Conservation (phyloP, 108 stramenopile genomes). For the Epipyxis sp. region DNA sequence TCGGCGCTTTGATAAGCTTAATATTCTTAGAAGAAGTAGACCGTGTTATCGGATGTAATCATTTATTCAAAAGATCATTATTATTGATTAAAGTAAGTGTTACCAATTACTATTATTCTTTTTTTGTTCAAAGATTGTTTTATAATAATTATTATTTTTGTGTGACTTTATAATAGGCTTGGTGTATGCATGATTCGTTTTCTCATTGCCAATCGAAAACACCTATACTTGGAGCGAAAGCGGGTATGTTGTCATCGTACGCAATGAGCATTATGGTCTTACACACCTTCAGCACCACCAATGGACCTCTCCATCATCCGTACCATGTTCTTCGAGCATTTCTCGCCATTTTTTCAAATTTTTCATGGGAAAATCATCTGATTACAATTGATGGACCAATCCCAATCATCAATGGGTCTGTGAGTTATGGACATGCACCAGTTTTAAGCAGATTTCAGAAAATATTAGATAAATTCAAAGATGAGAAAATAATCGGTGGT, state of each 20-base stretch:
- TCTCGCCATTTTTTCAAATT: slow-evolving; percentile 37
- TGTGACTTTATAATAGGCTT: neutral
- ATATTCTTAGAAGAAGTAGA: slow-evolving; percentile 53
- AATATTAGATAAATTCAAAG: no score
- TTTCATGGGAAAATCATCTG: slow-evolving; percentile 37
- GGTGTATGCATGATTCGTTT: neutral
- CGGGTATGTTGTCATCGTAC: slow-evolving; percentile 47
- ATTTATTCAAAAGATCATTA: slow-evolving; percentile 51
- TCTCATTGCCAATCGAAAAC: slow-evolving; percentile 38
- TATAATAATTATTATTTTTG: neutral
- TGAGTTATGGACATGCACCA: no score
- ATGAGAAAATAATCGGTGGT: no score
- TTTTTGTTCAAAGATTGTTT: neutral
- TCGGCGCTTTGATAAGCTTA: slow-evolving; percentile 37
- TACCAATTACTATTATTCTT: neutral
- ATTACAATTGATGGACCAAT: slow-evolving; percentile 30
- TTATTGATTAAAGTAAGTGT: slow-evolving; percentile 45
- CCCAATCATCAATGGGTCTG: no score
- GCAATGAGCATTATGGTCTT: slow-evolving; percentile 46
- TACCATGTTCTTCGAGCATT: slow-evolving; percentile 42
- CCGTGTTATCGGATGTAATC: slow-evolving; percentile 37
- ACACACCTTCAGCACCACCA: slow-evolving; percentile 32
- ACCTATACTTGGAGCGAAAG: slow-evolving; percentile 46
- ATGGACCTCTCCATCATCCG: slow-evolving; percentile 33
- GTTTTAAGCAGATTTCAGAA: no score